Evolutionary conservation across 148 eudicot genomes (phyloP), one percentile per base, ranked within the genome.

Genomic region (Dianthus caryophyllus): DNA sequence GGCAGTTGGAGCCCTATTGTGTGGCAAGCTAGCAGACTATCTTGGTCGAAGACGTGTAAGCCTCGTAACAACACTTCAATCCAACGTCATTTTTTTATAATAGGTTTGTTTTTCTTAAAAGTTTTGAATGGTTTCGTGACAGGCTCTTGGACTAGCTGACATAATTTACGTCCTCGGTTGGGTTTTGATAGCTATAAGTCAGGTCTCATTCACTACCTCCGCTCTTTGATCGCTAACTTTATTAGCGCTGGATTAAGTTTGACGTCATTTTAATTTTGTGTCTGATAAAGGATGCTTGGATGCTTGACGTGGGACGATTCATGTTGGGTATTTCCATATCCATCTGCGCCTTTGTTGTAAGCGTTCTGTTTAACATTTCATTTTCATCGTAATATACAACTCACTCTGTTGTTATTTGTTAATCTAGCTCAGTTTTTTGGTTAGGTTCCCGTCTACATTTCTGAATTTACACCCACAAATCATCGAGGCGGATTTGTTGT

Each of bases 1-100:
- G 16, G 57, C 57, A 39, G 29, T 80, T 13, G 78, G 78, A 53
- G 67, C 81, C 16, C 11, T 77, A 43, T 44, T 77, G 11, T 61
- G 78, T 46, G 81, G 84, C 13, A 73, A 74, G 65, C 13, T 71
- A 65, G 58, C 68, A 10, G 84, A 80, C 72, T 73, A 26, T 69
- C 71, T 76, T 16, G 83, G 83, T 43, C 69, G 83, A 25, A 72
- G 36, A 73, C 55, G 60, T 62, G 83, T 80, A 73, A 76, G 77
- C 29, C 60, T 36, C 13, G 11, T 16, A n/a, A n/a, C n/a, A 43
- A 22, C 50, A 43, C 66, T 55, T 17, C 36, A 61, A n/a, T n/a
- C n/a, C n/a, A n/a, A n/a, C n/a, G n/a, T n/a, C n/a, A 29, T 43
- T 31, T 12, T n/a, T n/a, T n/a, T n/a, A n/a, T n/a, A n/a, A n/a